A percentile compares a stretch with the other conserved stretches of the same genome.
These are phyloP conservation scores for Metschnikowia gruessii DNA, from an alignment of 805 yeast species.

Conservation along the genomic window DNA sequence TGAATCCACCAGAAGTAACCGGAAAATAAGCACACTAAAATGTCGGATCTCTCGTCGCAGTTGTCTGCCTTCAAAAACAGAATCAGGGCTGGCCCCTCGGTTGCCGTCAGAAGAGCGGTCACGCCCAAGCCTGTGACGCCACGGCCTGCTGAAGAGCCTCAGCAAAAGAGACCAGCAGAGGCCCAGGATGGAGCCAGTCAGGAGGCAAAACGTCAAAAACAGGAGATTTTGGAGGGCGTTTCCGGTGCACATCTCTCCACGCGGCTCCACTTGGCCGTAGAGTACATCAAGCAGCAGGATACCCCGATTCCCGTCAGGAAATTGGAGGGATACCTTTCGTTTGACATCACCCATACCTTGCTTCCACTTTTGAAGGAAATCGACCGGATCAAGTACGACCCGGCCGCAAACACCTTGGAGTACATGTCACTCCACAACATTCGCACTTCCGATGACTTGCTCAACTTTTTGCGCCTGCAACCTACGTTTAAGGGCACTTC, in stretches of 20 bases:
- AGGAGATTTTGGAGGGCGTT: slow-evolving; percentile 27
- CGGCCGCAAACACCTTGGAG: slow-evolving; percentile 62
- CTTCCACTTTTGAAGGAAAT: slow-evolving; percentile 70
- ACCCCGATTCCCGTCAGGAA: slow-evolving; percentile 65
- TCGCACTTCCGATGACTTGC: slow-evolving; percentile 71
- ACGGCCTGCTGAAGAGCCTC: slow-evolving; percentile 12
- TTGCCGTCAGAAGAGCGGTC: slow-evolving; percentile 25
- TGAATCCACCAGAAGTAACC: slow-evolving; percentile 1
- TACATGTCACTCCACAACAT: slow-evolving; percentile 89
- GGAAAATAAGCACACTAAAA: slow-evolving; percentile 15
- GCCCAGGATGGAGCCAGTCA: slow-evolving; percentile 18
- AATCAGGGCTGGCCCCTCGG: slow-evolving; percentile 45
- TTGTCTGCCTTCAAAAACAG: slow-evolving; percentile 45
- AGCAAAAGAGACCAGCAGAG: slow-evolving; percentile 18
- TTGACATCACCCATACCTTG: slow-evolving; percentile 58
- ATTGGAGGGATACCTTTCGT: slow-evolving; percentile 63
- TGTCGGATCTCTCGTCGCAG: slow-evolving; percentile 42
- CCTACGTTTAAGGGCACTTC: slow-evolving; percentile 84
- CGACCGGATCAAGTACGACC: slow-evolving; percentile 71
- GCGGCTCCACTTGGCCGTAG: slow-evolving; percentile 86
- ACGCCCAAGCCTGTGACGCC: slow-evolving; percentile 24
- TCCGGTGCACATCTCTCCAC: slow-evolving; percentile 75
- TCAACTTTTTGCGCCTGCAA: slow-evolving; percentile 72
- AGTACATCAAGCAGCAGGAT: slow-evolving; percentile 73
- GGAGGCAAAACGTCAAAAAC: slow-evolving; percentile 35